Evolutionary conservation across 306 rosid species (phyloP).

Genomic region (Rosa rugosa): DNA sequence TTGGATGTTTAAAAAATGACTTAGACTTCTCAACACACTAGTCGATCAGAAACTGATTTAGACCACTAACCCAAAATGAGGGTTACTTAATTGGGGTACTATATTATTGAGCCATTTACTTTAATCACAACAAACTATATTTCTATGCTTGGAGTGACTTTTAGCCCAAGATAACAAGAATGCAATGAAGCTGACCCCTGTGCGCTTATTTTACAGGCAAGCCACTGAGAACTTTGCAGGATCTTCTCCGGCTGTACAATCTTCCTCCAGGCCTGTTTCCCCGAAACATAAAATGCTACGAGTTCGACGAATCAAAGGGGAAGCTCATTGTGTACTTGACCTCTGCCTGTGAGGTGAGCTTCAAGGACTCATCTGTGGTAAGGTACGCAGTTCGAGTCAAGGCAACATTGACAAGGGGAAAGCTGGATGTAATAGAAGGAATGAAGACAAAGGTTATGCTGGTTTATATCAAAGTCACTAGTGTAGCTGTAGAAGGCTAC

Average conservation of each 20-base stretch:
- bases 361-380: conserved; percentile 62
- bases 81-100: not conserved
- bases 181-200: not conserved
- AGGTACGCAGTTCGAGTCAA: conserved; percentile 48
- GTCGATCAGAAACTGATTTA: not conserved
- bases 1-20: no score
- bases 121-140: not conserved
- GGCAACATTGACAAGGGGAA: conserved; percentile 48
- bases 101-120: not conserved
- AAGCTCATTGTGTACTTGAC: conserved; percentile 47
- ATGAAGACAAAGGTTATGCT: conserved; percentile 57
- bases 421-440: conserved; percentile 45
- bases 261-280: conserved; percentile 79
- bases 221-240: conserved; percentile 62
- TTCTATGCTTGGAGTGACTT: not conserved
- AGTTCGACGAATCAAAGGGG: conserved; percentile 48
- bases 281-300: conserved; percentile 61
- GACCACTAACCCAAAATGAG: conserved; percentile 10
- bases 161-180: not conserved
- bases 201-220: conserved; percentile 53
- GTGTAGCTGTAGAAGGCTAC: conserved; percentile 49
- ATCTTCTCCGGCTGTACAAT: conserved; percentile 75
- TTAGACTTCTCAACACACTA: no score
- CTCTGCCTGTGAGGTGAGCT: conserved; percentile 53
- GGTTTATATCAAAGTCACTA: conserved; percentile 53